These are phyloP conservation scores for Allium sativum DNA, from an alignment of 106 monocot species.

Conservation along the genomic window DNA sequence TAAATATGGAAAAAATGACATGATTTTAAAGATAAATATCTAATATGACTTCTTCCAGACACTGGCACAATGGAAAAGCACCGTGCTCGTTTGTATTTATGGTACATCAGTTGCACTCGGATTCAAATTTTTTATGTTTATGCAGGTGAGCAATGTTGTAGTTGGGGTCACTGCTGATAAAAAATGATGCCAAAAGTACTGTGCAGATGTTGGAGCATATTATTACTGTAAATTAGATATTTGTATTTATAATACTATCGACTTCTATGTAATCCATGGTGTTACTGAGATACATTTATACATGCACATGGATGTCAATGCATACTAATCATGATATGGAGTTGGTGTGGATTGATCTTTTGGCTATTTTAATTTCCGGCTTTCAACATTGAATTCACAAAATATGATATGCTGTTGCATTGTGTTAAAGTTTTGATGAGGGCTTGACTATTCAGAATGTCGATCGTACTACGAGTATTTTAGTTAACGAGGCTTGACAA, in stretches of 20 bases:
- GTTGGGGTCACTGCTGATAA: constrained; percentile 54
- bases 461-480: no score
- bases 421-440: no score
- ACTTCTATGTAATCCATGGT: no score
- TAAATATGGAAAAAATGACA: neutral
- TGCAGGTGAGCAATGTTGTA: constrained; percentile 62
- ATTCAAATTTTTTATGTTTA: constrained; percentile 2
- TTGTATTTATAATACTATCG: neutral
- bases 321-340: no score
- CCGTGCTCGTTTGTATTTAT: neutral
- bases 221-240: constrained; percentile 8
- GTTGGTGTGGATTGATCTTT: no score
- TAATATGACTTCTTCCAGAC: neutral
- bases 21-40: neutral
- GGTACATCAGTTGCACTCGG: neutral
- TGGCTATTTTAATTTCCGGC: no score
- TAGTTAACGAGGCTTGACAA: no score
- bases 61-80: neutral
- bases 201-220: neutral
- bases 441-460: no score
- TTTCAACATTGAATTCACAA: no score
- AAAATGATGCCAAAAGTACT: constrained; percentile 16
- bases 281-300: no score
- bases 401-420: no score
- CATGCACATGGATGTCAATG: no score